A percentile compares a stretch with the other conserved stretches of the same genome.
These are phyloP conservation scores for Coemansia sp. DNA, from an alignment of 371 early-diverging fungal species.

Conservation along the genomic window DNA sequence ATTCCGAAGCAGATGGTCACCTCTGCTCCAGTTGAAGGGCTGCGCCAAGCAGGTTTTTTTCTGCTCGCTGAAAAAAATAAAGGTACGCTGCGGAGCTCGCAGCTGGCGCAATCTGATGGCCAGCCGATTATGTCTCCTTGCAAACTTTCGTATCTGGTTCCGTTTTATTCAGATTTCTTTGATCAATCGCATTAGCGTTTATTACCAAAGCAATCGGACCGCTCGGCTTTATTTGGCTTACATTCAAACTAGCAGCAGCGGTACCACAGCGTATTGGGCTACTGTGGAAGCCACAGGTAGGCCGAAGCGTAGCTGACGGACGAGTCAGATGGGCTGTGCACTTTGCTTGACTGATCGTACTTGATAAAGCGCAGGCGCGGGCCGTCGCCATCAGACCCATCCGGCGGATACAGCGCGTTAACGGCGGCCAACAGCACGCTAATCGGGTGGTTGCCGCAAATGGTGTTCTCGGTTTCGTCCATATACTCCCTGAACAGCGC, in stretches of 20 bases:
- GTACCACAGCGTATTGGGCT: neutral
- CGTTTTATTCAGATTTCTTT: no score
- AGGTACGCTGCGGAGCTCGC: no score
- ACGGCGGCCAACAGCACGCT: constrained; percentile 73
- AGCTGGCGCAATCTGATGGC: no score
- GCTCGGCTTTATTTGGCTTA: no score
- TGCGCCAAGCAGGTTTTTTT: no score
- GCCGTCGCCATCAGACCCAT: neutral
- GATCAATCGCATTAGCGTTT: no score
- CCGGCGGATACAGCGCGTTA: constrained; percentile 26
- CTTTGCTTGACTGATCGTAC: constrained; percentile 80
- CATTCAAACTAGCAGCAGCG: neutral
- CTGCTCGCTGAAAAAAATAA: no score
- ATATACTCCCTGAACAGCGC: constrained; percentile 68
- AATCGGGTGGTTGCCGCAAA: constrained; percentile 93
- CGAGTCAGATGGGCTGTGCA: constrained; percentile 56
- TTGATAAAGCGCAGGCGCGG: constrained; percentile 67
- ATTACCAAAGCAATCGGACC: no score
- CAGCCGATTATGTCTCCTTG: no score
- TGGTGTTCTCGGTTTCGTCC: constrained; percentile 76
- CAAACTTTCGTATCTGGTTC: no score
- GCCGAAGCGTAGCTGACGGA: constrained; percentile 74
- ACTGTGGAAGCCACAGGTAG: constrained; percentile 25
- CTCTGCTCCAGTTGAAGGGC: no score
- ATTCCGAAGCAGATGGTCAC: no score